phyloP scores from a whole-genome alignment of 345 rosid genomes.

The Tarenaya hassleriana region DNA sequence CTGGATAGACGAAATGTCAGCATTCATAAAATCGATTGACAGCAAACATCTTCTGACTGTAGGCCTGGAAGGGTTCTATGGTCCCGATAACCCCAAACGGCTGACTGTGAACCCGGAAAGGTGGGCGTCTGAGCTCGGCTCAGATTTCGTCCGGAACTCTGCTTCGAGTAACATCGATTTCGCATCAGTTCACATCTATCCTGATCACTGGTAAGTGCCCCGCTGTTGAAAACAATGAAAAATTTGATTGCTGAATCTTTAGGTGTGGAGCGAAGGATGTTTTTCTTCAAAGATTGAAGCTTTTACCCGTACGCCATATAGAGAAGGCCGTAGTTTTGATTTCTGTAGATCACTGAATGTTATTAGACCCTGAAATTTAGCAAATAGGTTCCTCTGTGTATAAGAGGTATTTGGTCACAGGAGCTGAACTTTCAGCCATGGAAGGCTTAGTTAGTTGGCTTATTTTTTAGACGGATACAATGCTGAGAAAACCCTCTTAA shows the following conservation, averaged over 20 bases:
- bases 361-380: too few species aligned
- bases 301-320: too few species aligned
- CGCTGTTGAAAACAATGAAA: background rate
- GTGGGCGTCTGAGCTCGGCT: slow-evolving; percentile 81
- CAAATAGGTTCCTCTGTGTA: too few species aligned
- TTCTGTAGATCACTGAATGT: too few species aligned
- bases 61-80: slow-evolving; percentile 94
- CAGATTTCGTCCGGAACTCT: slow-evolving; percentile 83
- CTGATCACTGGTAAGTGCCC: slow-evolving; percentile 76
- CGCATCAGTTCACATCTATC: slow-evolving; percentile 89
- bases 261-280: too few species aligned
- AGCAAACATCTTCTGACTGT: slow-evolving; percentile 77
- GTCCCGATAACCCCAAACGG: slow-evolving; percentile 74
- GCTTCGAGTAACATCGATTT: slow-evolving; percentile 53
- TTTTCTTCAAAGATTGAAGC: background rate
- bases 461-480: too few species aligned
- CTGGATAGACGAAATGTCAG: slow-evolving; percentile 87
- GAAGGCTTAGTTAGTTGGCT: too few species aligned
- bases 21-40: slow-evolving; percentile 77
- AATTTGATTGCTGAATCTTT: background rate
- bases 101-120: slow-evolving; percentile 63
- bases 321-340: too few species aligned
- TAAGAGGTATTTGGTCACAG: too few species aligned
- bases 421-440: too few species aligned
- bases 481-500: too few species aligned